Evolutionary conservation across 805 yeast genomes (phyloP).

Genomic region (Komagataella mondaviorum): DNA sequence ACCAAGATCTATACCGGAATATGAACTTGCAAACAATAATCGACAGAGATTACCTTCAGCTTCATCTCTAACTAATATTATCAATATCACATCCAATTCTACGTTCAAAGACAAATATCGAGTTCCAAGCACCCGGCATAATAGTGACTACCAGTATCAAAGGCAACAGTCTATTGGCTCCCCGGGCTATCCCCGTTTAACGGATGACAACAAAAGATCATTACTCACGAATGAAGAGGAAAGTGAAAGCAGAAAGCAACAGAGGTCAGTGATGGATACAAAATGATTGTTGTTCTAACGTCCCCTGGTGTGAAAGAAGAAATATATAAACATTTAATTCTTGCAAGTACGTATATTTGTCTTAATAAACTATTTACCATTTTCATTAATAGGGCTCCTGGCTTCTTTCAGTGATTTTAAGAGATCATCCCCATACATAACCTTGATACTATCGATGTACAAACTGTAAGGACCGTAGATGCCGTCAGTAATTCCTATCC

Average conservation of each 20-base stretch:
- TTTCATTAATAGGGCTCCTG: conserved; percentile 11
- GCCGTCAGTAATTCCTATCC: conserved; percentile 66
- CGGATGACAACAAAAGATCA: not conserved
- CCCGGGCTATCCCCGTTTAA: not conserved
- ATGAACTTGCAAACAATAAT: not conserved
- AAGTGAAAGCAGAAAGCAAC: not conserved
- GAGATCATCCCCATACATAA: conserved; percentile 42
- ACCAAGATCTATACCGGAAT: conserved; percentile 13
- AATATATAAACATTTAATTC: not conserved
- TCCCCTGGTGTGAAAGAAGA: not conserved
- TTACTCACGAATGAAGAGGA: not conserved
- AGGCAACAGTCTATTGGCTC: not conserved
- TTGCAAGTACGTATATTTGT: not conserved
- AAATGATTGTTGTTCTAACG: not conserved
- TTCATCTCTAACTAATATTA: not conserved
- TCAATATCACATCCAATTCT: not conserved
- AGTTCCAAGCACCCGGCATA: not conserved
- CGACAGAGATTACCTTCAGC: not conserved
- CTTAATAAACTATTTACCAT: not conserved
- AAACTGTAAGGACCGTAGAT: conserved; percentile 65
- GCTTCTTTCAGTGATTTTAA: conserved; percentile 24
- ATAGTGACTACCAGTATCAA: not conserved
- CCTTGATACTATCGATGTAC: conserved; percentile 62
- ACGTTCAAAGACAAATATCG: not conserved
- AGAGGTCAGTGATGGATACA: not conserved